Base-by-base conservation (phyloP, 768 basidiomycete species). In the Cystobasidiopsis lactophilus region DNA sequence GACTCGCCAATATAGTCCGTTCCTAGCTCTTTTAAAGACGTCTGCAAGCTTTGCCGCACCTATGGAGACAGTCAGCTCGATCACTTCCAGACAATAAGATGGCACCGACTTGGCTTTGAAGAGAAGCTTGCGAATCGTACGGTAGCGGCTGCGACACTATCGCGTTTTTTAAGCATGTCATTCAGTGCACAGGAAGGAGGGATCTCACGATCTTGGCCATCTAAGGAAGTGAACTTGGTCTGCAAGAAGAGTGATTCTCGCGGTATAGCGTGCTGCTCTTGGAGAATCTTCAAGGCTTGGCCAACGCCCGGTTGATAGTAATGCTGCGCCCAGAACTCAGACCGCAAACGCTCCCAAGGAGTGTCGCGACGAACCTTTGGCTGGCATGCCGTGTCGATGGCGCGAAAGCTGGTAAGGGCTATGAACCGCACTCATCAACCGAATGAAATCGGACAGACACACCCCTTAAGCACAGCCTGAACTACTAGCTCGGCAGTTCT, bases 241-340 rank as follows among this genome's bases (percentile, higher is more conserved):
- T 86, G 83, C 27, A 86, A 65, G 63, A 76, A 82, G 2, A 86
- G 58, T 49, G 80, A 76, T 61, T 81, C 73, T 4, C 85, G 75
- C 51, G 73, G 74, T 51, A 82, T 71, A 3, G 71, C 72, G 55
- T 81, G 75, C 39, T 75, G 69, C 7, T 68, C 71, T 56, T 73
- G 67, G 24, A 84, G 67, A 26, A 69, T 69, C 30, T 71, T 65
- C 1, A 86, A 69, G 0, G 81, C 85, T 50, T 76, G 74, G 3
- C 85, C 85, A 2, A 86, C 82, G 1, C 83, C 73, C 52, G 83
- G 79, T 63, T 86, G 82, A 35, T 82, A 81, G 57, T 57, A 55
- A 33, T 48, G 56, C 51, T 68, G n/a, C n/a, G n/a, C n/a, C n/a
- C n/a, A n/a, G n/a, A n/a, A n/a, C n/a, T n/a, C n/a, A n/a, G n/a